Evolutionary conservation across 306 rosid species (phyloP).

Genomic region (Mimosa pudica): DNA sequence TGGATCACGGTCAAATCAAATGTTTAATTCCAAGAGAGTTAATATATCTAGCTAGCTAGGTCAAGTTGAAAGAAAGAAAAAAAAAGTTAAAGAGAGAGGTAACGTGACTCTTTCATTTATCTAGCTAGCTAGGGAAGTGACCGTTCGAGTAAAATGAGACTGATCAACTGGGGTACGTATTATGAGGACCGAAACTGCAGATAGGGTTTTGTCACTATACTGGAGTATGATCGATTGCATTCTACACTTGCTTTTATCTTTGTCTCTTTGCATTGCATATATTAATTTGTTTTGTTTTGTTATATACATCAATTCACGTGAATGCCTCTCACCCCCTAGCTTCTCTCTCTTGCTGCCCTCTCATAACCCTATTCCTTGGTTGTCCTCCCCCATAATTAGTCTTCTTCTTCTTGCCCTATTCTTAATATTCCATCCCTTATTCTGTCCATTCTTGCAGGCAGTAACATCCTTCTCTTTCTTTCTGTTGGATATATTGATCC

Average conservation of each 20-base stretch:
- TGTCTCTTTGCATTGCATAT: conserved; percentile 47
- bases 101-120: background rate
- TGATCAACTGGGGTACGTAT: background rate
- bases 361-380: conserved; percentile 41
- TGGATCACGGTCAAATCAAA: background rate
- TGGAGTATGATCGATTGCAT: conserved; percentile 53
- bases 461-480: conserved; percentile 11
- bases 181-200: conserved; percentile 31
- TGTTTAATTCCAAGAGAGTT: background rate
- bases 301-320: conserved; percentile 58
- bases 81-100: background rate
- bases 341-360: conserved; percentile 5
- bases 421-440: conserved; percentile 43
- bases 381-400: conserved; percentile 25
- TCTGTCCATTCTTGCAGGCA: conserved; percentile 32
- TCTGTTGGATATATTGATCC: conserved; percentile 45
- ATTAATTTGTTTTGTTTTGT: conserved; percentile 39
- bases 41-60: background rate
- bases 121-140: background rate
- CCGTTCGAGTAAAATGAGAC: background rate
- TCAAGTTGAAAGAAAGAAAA: background rate
- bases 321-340: conserved; percentile 40
- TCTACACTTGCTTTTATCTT: conserved; percentile 46
- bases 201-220: conserved; percentile 45
- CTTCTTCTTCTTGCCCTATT: conserved; percentile 20